Evolutionary conservation across 116 monocot species (phyloP), one percentile per base, ranked within the genome.

Genomic region (Cymodocea nodosa): DNA sequence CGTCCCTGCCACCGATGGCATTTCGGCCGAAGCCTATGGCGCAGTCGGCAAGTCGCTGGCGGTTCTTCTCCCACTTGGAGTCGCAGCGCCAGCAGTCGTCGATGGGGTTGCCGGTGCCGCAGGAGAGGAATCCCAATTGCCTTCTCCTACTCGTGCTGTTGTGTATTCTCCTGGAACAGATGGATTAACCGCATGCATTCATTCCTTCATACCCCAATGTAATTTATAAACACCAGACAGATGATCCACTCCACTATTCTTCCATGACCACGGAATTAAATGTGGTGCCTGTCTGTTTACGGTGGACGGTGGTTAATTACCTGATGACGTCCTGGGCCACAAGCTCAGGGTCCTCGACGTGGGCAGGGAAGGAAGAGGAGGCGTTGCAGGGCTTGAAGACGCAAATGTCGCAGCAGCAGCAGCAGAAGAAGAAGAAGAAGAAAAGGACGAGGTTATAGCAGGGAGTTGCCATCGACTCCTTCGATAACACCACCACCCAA

Each of bases 11-110:
- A 18, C 86, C 86, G 39, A 86, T 36, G 30, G 82, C 79, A 62
- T 86, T 79, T 20, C 69, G 62, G 30, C 86, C 86, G 71, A 86
- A 86, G 15, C 86, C 86, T 36, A 86, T 86, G 4, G 76, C 79
- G 50, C 86, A 86, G 57, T 86, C 82, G 0, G 86, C 86, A 0
- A 86, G 76, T 5, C 76, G 59, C 65, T 77, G 73, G 12, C 86
- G 79, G 71, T 86, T 79, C 1, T 17, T 52, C 52, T 61, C 76
- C 86, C 82, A 86, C 48, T 86, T 23, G 5, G 70, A 59, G 61
- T 86, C 82, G 65, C 86, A 86, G 49, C 79, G 55, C 86, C 86
- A 86, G 69, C 86, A 86, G 68, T 86, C 86, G 56, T 86, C 86
- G 34, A 82, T 77, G 13, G 86, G 86, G 69, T 84, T 84, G 2